These are phyloP conservation scores for Aspergillus sp. DNA, from an alignment of 2,329 filamentous ascomycete species.

Conservation along the genomic window DNA sequence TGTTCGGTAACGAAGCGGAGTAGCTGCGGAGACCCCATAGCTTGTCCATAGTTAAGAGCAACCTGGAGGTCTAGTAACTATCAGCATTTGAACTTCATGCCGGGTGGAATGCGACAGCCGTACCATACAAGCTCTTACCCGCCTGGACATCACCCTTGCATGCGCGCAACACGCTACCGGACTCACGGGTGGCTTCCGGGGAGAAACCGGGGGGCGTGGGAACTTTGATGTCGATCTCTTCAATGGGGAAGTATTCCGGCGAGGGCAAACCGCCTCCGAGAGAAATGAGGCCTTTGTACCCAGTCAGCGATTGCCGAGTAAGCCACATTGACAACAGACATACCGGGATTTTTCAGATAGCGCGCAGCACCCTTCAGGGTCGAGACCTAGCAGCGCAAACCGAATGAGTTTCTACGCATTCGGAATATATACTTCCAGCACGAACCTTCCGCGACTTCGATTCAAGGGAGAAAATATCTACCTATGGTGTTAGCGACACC, in stretches of 20 bases:
- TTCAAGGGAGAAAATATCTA: conserved; percentile 61
- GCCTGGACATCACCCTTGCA: conserved; percentile 81
- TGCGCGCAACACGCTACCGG: conserved; percentile 61
- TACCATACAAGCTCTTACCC: conserved; percentile 54
- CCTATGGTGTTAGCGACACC: background rate
- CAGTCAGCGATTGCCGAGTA: background rate
- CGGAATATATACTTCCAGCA: background rate
- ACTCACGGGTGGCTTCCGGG: conserved; percentile 61
- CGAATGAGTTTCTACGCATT: conserved; percentile 6
- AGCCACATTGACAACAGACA: background rate
- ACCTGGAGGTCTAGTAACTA: conserved; percentile 69
- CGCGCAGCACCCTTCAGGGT: conserved; percentile 81
- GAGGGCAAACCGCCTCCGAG: conserved; percentile 90
- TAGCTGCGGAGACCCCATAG: conserved; percentile 80
- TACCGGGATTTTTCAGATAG: conserved; percentile 71
- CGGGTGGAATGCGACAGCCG: conserved; percentile 7
- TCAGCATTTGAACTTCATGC: background rate
- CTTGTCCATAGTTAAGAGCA: conserved; percentile 89
- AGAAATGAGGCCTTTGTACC: conserved; percentile 66
- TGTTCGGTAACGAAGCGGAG: conserved; percentile 91
- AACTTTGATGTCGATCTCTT: conserved; percentile 71
- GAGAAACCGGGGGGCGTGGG: conserved; percentile 68
- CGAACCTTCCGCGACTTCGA: conserved; percentile 49
- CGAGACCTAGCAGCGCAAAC: conserved; percentile 49
- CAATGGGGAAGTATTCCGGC: conserved; percentile 88